Evolutionary conservation across 352 stramenopile species (phyloP), one percentile per base, ranked within the genome.

Genomic region (Globisporangium yorkense): DNA sequence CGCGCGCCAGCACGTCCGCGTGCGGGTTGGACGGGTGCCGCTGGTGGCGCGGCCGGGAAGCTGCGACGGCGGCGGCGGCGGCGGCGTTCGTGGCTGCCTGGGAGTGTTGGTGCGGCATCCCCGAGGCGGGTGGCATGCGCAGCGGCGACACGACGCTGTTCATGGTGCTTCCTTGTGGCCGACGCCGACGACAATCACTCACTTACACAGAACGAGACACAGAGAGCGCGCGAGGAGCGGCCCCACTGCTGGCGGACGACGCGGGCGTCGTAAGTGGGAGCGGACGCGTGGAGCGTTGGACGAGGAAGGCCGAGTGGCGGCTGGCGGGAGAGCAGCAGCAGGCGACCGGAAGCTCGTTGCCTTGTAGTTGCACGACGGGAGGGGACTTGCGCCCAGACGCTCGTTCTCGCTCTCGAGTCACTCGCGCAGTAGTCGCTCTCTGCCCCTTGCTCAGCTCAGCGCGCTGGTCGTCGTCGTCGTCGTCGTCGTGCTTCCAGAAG

Each of bases 1-100:
- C 67, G 16, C 59, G 65, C 12, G 57, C 57, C 15, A 67, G 40
- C 15, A 70, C 57, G 46, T 77, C 70, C 21, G 71, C 48, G 48
- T 57, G 31, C 52, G 53, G 27, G 21, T 56, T 51, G 18, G 59
- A 40, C 29, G 37, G 20, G 52, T 65, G 40, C 27, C 59, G 59
- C 27, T 51, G 27, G 49, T 56, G 54, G 2, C 40, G 52, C 40
- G 31, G 33, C 5, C 35, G 50, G 31, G 50, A 44, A 16, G 48
- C 9, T 3, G 35, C 45, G 7, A 20, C 44, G 33, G 43, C 47
- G 39, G 47, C 13, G 20, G 29, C 13, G 1, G 40, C 29, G 18
- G 54, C 1, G 24, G 54, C 20, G 9, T 50, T n/a, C 33, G 49
- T 0, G 57, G 29, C 13, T 44, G 43, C 8, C 47, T 20, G 9